A percentile compares a stretch with the other conserved stretches of the same genome.
phyloP scores from a whole-genome alignment of 2,329 filamentous ascomycete genomes.

The Pestalotiopsis sp. region DNA sequence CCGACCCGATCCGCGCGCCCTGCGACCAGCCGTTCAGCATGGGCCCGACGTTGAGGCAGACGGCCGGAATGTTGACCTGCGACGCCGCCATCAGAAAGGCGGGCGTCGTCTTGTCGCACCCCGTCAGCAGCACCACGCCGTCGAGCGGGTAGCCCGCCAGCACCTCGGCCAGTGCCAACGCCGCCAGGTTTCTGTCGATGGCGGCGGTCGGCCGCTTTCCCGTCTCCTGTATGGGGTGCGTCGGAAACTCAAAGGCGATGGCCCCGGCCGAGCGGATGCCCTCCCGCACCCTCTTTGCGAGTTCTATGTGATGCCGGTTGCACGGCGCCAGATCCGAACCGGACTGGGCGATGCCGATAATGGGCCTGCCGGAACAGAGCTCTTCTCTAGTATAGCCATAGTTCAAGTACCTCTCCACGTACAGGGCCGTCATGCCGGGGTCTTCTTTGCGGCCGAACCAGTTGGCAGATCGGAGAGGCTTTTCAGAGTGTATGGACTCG shows the following conservation, averaged over 20 bases:
- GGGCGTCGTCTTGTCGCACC: conserved; percentile 55
- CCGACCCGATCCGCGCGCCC: conserved; percentile 42
- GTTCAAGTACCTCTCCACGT: conserved; percentile 53
- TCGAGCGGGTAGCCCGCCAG: conserved; percentile 50
- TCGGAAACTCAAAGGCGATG: conserved; percentile 53
- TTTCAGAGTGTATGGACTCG: not conserved
- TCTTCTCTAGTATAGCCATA: conserved; percentile 50
- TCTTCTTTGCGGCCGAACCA: conserved; percentile 47
- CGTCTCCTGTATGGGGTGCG: conserved; percentile 53
- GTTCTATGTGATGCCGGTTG: conserved; percentile 50
- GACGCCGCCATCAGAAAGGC: conserved; percentile 53
- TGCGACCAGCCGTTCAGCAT: conserved; percentile 52
- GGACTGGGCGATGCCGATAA: conserved; percentile 54
- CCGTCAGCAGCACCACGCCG: conserved; percentile 51
- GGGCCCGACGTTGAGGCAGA: conserved; percentile 53
- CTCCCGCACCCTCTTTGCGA: conserved; percentile 51
- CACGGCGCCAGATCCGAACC: conserved; percentile 52
- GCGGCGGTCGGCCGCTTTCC: conserved; percentile 47
- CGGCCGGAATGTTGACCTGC: conserved; percentile 52
- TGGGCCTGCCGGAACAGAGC: conserved; percentile 48
- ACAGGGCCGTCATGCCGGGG: conserved; percentile 45
- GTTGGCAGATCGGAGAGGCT: conserved; percentile 5
- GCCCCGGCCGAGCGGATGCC: conserved; percentile 50
- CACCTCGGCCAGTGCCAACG: conserved; percentile 49
- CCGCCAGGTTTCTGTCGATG: conserved; percentile 50